Evolutionary conservation across 1,139 yeast species (phyloP).

Genomic region (Diutina pseudorugosa): DNA sequence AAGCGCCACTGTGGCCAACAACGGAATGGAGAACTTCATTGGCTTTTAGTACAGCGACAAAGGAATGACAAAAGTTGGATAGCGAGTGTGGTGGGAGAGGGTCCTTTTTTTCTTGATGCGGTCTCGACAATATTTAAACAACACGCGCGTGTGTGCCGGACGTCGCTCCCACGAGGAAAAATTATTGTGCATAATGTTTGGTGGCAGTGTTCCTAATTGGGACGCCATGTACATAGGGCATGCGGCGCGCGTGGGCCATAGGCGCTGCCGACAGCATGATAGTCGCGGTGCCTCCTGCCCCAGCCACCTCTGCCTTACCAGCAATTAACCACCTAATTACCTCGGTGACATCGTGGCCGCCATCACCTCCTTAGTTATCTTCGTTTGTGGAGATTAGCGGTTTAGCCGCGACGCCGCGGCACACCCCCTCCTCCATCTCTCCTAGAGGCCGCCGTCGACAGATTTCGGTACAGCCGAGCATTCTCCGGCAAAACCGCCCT

Average conservation of each 20-base stretch:
- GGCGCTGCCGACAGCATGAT: no score
- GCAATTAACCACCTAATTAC: no score
- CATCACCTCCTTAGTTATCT: no score
- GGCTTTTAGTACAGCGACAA: neutral
- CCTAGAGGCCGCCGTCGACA: neutral
- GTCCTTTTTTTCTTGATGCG: neutral
- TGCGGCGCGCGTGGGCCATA: no score
- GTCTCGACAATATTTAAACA: neutral
- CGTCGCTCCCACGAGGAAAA: neutral
- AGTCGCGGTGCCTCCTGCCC: neutral
- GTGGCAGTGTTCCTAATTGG: neutral
- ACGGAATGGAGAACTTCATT: constrained; percentile 1
- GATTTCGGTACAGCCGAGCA: neutral
- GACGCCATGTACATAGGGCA: neutral
- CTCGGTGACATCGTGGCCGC: no score
- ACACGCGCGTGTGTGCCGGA: neutral
- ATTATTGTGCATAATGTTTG: neutral
- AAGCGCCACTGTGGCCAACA: constrained; percentile 2
- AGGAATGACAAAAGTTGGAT: constrained; percentile 2
- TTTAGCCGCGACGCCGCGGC: neutral
- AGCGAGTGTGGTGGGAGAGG: neutral
- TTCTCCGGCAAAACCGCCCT: neutral
- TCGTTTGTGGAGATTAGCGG: no score
- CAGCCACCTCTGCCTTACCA: neutral
- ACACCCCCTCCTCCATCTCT: neutral